A percentile compares a stretch with the other conserved stretches of the same genome.
These are phyloP conservation scores for Curvularia sp. DNA, from an alignment of 2,329 filamentous ascomycete species.

Conservation along the genomic window DNA sequence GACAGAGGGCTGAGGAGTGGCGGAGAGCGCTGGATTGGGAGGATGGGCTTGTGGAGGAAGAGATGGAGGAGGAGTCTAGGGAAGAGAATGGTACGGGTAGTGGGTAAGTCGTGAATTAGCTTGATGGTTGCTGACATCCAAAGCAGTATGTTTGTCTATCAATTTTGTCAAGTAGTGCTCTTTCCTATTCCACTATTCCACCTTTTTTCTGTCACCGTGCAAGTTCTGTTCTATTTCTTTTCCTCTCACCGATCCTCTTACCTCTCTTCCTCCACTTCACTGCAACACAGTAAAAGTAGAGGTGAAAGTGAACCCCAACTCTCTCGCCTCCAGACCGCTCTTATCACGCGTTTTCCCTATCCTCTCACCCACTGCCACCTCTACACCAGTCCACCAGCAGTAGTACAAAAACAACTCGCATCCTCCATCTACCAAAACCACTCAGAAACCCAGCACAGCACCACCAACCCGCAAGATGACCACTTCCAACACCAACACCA, in stretches of 20 bases:
- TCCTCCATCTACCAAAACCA: no score
- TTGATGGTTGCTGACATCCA: neutral
- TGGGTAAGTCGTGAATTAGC: neutral
- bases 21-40: constrained; percentile 30
- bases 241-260: neutral
- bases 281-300: neutral
- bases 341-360: neutral
- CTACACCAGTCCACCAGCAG: neutral
- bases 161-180: neutral
- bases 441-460: neutral
- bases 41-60: constrained; percentile 7
- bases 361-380: neutral
- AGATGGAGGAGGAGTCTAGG: neutral
- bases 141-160: neutral
- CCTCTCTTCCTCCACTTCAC: neutral
- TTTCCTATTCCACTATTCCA: neutral
- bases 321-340: neutral
- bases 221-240: no score
- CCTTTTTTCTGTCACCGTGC: no score
- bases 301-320: neutral
- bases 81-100: neutral
- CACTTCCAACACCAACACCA: neutral
- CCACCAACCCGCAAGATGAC: constrained; percentile 1
- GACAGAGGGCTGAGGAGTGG: constrained; percentile 27
- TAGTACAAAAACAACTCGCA: no score